A percentile compares a stretch with the other conserved stretches of the same genome.
Conservation (phyloP, 306 rosid genomes). For the Fragaria ananassa region DNA sequence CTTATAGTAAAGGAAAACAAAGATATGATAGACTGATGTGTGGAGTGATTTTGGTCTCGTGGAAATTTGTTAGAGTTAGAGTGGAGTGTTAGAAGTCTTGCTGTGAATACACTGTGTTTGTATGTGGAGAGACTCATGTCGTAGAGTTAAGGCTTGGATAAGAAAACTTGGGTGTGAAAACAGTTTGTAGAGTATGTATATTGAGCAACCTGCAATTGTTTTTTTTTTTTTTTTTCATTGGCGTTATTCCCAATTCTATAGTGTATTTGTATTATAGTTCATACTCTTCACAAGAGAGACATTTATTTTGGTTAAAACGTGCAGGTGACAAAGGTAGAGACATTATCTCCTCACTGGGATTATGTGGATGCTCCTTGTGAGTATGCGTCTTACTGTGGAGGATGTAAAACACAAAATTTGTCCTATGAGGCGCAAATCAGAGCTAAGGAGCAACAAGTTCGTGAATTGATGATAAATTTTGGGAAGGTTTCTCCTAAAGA, state of each 20-base stretch:
- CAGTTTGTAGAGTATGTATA: neutral
- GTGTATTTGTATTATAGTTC: neutral
- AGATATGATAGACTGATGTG: neutral
- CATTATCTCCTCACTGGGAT: constrained; percentile 74
- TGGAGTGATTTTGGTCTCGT: neutral
- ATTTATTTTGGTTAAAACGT: neutral
- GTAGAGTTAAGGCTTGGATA: neutral
- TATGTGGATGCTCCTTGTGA: constrained; percentile 86
- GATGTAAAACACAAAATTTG: constrained; percentile 85
- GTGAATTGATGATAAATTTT: constrained; percentile 64
- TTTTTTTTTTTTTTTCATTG: neutral
- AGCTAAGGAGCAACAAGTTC: constrained; percentile 86
- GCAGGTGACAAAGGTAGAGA: constrained; percentile 75
- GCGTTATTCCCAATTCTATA: neutral
- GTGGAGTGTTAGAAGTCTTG: too few relatives aligned
- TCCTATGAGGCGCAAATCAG: constrained; percentile 74
- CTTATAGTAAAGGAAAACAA: neutral
- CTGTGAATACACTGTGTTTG: neutral
- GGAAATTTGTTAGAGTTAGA: neutral
- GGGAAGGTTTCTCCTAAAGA: constrained; percentile 57
- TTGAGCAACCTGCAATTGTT: neutral
- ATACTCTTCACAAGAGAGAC: neutral
- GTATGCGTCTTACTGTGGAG: constrained; percentile 86
- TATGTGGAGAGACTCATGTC: too few relatives aligned
- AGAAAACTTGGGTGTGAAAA: neutral